Conservation (phyloP, 371 early-diverging fungal genomes). For the Astathelohania contejeani region DNA sequence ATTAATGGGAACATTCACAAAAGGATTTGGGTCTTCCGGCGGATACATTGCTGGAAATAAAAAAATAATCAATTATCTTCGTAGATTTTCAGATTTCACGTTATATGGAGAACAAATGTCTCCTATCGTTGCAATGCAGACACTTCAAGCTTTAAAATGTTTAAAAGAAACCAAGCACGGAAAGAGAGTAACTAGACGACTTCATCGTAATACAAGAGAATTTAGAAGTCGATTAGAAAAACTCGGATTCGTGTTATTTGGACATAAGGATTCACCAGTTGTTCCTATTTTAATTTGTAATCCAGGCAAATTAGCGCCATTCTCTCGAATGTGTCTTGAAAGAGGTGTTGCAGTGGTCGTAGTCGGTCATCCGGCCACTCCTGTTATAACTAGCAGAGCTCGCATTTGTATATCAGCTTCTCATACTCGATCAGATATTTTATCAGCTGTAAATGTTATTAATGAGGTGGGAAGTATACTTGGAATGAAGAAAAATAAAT, state of each 20-base stretch:
- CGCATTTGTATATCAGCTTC: slow-evolving; percentile 86
- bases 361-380: slow-evolving; percentile 90
- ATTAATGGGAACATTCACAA: slow-evolving; percentile 97
- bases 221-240: slow-evolving; percentile 64
- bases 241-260: slow-evolving; percentile 83
- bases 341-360: slow-evolving; percentile 87
- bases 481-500: too few relatives aligned
- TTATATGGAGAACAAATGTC: slow-evolving; percentile 81
- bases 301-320: slow-evolving; percentile 90
- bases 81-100: slow-evolving; percentile 62
- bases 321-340: slow-evolving; percentile 69
- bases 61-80: slow-evolving; percentile 66
- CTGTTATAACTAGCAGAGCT: slow-evolving; percentile 82
- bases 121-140: slow-evolving; percentile 73
- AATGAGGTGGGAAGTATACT: slow-evolving; percentile 45
- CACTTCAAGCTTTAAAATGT: slow-evolving; percentile 58
- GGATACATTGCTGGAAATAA: slow-evolving; percentile 76
- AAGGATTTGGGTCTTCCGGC: slow-evolving; percentile 94
- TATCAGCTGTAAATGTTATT: slow-evolving; percentile 53
- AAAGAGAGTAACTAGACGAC: slow-evolving; percentile 59
- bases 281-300: slow-evolving; percentile 84
- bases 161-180: slow-evolving; percentile 55
- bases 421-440: slow-evolving; percentile 84
- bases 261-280: slow-evolving; percentile 76
- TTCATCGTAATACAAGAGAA: slow-evolving; percentile 70